phyloP scores from a whole-genome alignment of 176 grass and related monocot genomes.

The Olyra latifolia region DNA sequence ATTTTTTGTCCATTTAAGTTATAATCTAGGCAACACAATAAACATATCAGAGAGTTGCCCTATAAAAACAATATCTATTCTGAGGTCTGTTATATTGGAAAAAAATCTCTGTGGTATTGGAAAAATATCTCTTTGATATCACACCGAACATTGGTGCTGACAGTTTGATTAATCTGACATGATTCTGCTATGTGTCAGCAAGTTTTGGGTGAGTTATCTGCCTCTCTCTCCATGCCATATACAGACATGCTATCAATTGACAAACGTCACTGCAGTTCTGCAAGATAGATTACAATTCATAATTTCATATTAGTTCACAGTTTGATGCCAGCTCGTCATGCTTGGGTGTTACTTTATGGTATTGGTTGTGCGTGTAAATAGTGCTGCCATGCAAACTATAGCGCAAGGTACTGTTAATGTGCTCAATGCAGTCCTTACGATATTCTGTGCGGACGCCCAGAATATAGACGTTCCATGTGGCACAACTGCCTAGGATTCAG shows the following conservation, averaged over 20 bases:
- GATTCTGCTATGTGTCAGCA: conserved; percentile 1
- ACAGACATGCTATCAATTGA: not conserved
- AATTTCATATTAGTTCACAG: not conserved
- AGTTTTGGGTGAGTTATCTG: not conserved
- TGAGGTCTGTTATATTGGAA: not conserved
- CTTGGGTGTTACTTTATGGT: too few species aligned
- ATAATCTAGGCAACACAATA: not conserved
- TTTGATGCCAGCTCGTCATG: not conserved
- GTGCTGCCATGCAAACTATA: too few species aligned
- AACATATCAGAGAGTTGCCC: not conserved
- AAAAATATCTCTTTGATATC: not conserved
- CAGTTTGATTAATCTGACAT: not conserved
- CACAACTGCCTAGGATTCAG: too few species aligned
- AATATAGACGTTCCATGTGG: too few species aligned
- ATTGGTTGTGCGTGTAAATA: too few species aligned
- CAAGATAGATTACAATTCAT: conserved; percentile 7
- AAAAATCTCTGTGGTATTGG: not conserved
- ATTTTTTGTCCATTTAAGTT: not conserved
- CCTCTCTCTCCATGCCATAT: not conserved
- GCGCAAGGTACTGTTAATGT: too few species aligned
- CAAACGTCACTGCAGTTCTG: not conserved
- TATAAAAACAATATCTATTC: not conserved
- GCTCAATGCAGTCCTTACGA: too few species aligned
- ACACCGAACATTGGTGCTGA: not conserved
- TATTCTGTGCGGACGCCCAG: too few species aligned